phyloP scores from a whole-genome alignment of 164 flowering plant genomes.

The Tetracentron sinense region DNA sequence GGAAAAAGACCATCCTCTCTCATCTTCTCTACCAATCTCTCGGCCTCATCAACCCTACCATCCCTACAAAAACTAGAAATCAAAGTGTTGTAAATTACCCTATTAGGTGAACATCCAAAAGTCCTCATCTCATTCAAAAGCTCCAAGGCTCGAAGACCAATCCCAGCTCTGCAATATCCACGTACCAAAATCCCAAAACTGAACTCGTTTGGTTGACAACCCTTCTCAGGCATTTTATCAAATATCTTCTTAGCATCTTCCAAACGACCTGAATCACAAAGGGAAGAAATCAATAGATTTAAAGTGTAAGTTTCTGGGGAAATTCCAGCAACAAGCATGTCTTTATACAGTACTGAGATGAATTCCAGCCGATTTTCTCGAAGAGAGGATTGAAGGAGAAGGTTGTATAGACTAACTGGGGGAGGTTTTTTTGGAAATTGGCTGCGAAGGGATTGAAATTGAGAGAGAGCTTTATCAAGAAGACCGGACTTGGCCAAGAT shows the following conservation, averaged over 20 bases:
- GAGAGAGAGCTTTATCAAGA: conserved; percentile 46
- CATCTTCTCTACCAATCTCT: conserved; percentile 76
- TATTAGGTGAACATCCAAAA: conserved; percentile 48
- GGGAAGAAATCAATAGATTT: conserved; percentile 54
- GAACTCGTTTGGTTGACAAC: conserved; percentile 72
- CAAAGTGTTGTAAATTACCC: conserved; percentile 71
- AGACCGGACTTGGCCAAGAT: conserved; percentile 39
- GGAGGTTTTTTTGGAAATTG: conserved; percentile 48
- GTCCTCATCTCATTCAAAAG: conserved; percentile 51
- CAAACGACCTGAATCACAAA: conserved; percentile 63
- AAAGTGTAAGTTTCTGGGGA: conserved; percentile 71
- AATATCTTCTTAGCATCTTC: conserved; percentile 67
- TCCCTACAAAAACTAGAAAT: conserved; percentile 72
- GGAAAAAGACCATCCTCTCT: conserved; percentile 57
- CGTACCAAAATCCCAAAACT: conserved; percentile 79
- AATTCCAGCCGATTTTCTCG: conserved; percentile 26
- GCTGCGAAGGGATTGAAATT: conserved; percentile 51
- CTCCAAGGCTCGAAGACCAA: conserved; percentile 39
- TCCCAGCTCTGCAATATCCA: conserved; percentile 73
- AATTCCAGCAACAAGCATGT: conserved; percentile 54
- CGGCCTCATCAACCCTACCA: conserved; percentile 69
- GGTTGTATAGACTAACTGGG: conserved; percentile 50
- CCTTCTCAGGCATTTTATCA: conserved; percentile 77
- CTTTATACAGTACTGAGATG: conserved; percentile 62
- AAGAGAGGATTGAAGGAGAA: conserved; percentile 46